These are phyloP conservation scores for Podila minutissima DNA, from an alignment of 192 early-diverging fungal species.

Conservation along the genomic window DNA sequence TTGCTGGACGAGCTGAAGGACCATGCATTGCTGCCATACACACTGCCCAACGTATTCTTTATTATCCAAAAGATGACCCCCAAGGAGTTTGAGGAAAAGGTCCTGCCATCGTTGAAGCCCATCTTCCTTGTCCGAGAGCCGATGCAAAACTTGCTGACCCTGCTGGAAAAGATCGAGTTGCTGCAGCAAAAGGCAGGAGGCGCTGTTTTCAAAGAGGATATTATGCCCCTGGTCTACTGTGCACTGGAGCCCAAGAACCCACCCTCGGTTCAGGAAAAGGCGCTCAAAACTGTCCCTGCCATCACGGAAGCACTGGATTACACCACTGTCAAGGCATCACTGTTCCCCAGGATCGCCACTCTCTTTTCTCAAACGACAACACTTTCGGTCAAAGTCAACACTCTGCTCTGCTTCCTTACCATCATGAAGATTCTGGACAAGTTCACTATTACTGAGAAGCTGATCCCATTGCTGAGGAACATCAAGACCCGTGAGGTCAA, in stretches of 20 bases:
- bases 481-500: constrained; percentile 83
- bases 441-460: constrained; percentile 73
- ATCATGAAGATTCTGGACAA: constrained; percentile 76
- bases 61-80: constrained; percentile 68
- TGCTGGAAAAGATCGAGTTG: constrained; percentile 73
- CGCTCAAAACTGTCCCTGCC: constrained; percentile 67
- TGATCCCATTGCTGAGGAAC: constrained; percentile 80
- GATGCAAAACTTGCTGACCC: constrained; percentile 72
- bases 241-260: constrained; percentile 65
- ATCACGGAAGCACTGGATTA: constrained; percentile 68
- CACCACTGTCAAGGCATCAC: constrained; percentile 66
- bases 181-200: constrained; percentile 71
- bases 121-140: constrained; percentile 69
- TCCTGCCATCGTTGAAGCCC: constrained; percentile 70
- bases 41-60: constrained; percentile 80
- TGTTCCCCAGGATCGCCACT: constrained; percentile 80
- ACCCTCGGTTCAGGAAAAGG: constrained; percentile 71
- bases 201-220: constrained; percentile 71
- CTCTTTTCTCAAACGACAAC: constrained; percentile 73
- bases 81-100: constrained; percentile 70
- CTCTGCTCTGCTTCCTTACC: constrained; percentile 74
- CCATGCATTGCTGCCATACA: constrained; percentile 72
- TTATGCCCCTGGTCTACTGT: constrained; percentile 80
- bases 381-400: constrained; percentile 75
- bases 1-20: constrained; percentile 82